Evolutionary conservation across 352 stramenopile species (phyloP).

Genomic region (Pythium aristosporum): DNA sequence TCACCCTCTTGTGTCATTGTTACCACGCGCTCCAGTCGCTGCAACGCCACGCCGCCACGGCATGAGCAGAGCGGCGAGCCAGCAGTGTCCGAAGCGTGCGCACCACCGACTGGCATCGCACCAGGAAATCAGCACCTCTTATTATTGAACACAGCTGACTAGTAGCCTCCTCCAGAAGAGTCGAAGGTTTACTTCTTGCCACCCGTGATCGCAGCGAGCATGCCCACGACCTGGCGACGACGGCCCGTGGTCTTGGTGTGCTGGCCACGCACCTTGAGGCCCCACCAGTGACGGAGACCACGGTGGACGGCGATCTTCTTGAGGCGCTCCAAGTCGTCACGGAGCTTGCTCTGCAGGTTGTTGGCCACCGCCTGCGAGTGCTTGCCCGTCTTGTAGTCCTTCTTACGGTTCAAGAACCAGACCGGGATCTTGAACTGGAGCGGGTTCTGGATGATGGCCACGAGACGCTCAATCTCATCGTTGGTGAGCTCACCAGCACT

Average conservation of each 20-base stretch:
- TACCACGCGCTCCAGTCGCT: conserved; percentile 9
- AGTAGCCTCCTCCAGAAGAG: conserved; percentile 28
- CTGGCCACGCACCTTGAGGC: conserved; percentile 98
- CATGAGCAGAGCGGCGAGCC: neutral
- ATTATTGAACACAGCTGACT: conserved; percentile 41
- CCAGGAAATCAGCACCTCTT: conserved; percentile 64
- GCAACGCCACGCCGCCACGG: neutral
- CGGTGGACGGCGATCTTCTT: conserved; percentile 99
- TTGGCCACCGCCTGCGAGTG: conserved; percentile 98
- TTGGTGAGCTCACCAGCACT: conserved; percentile 97
- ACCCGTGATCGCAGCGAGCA: conserved; percentile 47
- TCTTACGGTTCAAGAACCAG: conserved; percentile 99
- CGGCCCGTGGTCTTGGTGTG: conserved; percentile 99
- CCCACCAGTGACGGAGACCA: conserved; percentile 99
- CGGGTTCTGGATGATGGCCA: conserved; percentile 99
- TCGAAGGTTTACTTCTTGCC: conserved; percentile 69
- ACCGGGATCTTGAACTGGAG: conserved; percentile 99
- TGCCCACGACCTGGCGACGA: conserved; percentile 82
- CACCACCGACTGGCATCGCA: conserved; percentile 41
- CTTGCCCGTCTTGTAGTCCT: conserved; percentile 99
- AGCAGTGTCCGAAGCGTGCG: conserved; percentile 18
- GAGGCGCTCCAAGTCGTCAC: conserved; percentile 98
- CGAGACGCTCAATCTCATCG: conserved; percentile 99
- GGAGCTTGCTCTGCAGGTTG: conserved; percentile 98
- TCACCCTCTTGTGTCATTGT: conserved; percentile 24